phyloP scores from a whole-genome alignment of 2,329 filamentous ascomycete species.

The Fusarium sp. region DNA sequence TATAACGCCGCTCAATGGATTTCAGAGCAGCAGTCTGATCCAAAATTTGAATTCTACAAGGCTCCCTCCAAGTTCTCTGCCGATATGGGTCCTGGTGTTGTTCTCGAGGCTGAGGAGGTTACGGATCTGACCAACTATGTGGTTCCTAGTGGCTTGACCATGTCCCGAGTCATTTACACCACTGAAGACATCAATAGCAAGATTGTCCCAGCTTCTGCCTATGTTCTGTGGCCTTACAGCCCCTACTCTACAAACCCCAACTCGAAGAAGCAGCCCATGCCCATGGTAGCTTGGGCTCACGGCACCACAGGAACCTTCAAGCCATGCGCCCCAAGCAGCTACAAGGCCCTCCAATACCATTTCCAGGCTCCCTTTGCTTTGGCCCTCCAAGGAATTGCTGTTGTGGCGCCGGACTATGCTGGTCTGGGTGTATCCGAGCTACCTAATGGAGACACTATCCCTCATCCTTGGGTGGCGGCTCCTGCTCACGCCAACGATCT shows the following conservation, averaged over 20 bases:
- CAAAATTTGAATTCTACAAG: background rate
- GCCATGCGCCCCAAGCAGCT: slow-evolving; percentile 24
- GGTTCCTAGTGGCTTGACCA: slow-evolving; percentile 20
- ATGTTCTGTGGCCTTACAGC: background rate
- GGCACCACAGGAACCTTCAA: slow-evolving; percentile 22
- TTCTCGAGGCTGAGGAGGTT: background rate
- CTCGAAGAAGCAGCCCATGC: background rate
- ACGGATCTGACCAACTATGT: slow-evolving; percentile 19
- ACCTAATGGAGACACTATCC: slow-evolving; percentile 16
- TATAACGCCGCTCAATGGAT: background rate
- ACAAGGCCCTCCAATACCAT: slow-evolving; percentile 26
- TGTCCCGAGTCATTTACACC: slow-evolving; percentile 28
- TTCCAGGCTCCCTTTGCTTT: slow-evolving; percentile 27
- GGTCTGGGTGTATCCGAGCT: slow-evolving; percentile 22
- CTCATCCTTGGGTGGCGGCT: slow-evolving; percentile 17
- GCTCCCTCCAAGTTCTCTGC: background rate
- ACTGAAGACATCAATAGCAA: slow-evolving; percentile 17
- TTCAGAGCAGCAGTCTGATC: background rate
- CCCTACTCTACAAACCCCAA: background rate
- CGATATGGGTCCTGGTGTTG: background rate
- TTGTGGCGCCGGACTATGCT: slow-evolving; percentile 28
- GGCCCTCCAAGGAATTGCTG: slow-evolving; percentile 27
- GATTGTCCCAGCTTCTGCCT: slow-evolving; percentile 14
- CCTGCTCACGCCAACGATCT: slow-evolving; percentile 30
- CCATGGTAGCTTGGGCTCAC: slow-evolving; percentile 4